These are phyloP conservation scores for Leccinum sublutescens DNA, from an alignment of 768 basidiomycete species.

Conservation along the genomic window DNA sequence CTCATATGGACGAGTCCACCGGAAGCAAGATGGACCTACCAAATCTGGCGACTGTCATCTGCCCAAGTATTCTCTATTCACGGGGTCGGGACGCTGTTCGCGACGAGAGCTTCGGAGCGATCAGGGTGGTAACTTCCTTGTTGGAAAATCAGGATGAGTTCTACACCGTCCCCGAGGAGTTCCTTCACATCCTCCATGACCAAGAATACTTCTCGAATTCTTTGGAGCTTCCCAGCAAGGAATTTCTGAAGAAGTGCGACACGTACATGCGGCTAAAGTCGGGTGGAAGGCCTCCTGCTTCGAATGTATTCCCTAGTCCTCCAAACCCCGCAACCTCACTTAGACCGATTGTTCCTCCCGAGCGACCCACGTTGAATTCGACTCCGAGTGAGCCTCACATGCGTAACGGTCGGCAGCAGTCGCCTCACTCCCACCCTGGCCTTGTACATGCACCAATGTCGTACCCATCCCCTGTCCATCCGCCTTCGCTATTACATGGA, in stretches of 20 bases:
- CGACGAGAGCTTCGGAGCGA: conserved; percentile 90
- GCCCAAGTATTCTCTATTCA: conserved; percentile 96
- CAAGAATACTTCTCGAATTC: conserved; percentile 89
- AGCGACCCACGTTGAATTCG: conserved; percentile 45
- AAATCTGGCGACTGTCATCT: conserved; percentile 96
- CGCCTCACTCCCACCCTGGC: conserved; percentile 40
- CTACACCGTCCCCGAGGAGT: conserved; percentile 91
- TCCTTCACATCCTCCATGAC: conserved; percentile 81
- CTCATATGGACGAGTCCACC: conserved; percentile 95
- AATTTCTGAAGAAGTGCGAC: conserved; percentile 94
- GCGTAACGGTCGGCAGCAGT: conserved; percentile 40
- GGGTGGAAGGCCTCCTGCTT: conserved; percentile 46
- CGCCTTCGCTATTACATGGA: conserved; percentile 44
- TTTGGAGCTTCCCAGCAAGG: conserved; percentile 88
- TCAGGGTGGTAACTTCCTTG: conserved; percentile 80
- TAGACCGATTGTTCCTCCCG: conserved; percentile 38
- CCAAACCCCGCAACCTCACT: conserved; percentile 22
- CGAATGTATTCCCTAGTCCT: conserved; percentile 29
- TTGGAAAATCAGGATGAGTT: conserved; percentile 95
- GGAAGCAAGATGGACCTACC: conserved; percentile 98
- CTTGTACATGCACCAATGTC: conserved; percentile 43
- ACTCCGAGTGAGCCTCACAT: conserved; percentile 38
- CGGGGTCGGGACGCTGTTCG: conserved; percentile 80
- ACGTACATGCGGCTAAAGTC: conserved; percentile 79
- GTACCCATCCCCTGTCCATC: conserved; percentile 45